These are phyloP conservation scores for Sporothrix brasiliensis DNA, from an alignment of 2,329 filamentous ascomycete genomes.

Conservation along the genomic window DNA sequence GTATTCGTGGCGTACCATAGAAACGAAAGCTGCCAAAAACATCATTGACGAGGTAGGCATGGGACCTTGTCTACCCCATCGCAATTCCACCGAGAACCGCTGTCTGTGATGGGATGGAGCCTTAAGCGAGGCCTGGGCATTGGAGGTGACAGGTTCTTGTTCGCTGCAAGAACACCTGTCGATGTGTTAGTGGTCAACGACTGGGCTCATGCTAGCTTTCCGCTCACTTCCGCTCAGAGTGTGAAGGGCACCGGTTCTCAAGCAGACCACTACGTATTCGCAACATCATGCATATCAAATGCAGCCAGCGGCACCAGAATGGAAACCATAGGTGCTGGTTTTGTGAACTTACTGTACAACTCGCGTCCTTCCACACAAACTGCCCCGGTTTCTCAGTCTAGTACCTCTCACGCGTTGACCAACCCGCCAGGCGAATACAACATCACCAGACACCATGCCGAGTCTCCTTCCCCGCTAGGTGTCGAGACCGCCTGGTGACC, in stretches of 20 bases:
- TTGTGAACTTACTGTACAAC: neutral
- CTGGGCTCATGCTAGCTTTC: neutral
- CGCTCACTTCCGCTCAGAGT: neutral
- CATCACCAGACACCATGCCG: neutral
- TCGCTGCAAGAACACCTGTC: conserved; percentile 15
- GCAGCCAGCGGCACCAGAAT: neutral
- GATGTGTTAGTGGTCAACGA: conserved; percentile 5
- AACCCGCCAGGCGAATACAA: neutral
- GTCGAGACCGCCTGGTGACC: neutral
- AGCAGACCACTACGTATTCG: neutral
- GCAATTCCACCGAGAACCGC: neutral
- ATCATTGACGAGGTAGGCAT: neutral
- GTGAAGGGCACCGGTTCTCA: neutral
- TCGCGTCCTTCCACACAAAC: neutral
- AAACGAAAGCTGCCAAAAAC: neutral
- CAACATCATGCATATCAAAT: neutral
- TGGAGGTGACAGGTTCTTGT: neutral
- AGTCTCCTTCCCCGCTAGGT: neutral
- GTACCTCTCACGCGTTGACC: neutral
- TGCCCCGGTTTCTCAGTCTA: neutral
- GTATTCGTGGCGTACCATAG: neutral
- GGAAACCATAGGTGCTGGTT: neutral
- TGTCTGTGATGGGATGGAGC: neutral
- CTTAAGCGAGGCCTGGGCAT: neutral
- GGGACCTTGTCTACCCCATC: neutral